Evolutionary conservation across 257 asterid species (phyloP).

Genomic region (Solanum chilense): DNA sequence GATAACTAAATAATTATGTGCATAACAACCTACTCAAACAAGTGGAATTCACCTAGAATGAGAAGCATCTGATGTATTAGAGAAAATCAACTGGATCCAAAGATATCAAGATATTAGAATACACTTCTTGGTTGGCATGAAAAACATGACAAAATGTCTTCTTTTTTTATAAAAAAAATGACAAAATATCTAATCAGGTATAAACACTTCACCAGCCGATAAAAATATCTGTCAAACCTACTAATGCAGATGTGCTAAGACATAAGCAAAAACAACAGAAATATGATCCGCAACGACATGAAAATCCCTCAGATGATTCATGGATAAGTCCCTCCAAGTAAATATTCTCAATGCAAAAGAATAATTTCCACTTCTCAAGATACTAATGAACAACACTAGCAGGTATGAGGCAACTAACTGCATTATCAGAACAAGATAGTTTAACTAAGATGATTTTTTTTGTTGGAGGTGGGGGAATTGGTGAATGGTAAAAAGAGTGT

Average conservation of each 20-base stretch:
- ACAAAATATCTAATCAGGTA: neutral
- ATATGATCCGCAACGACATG: neutral
- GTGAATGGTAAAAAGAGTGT: neutral
- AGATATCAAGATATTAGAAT: neutral
- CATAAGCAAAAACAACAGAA: neutral
- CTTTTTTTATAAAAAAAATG: neutral
- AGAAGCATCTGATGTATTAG: neutral
- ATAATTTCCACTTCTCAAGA: neutral
- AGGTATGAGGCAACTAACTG: neutral
- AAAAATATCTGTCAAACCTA: neutral
- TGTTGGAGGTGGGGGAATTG: neutral
- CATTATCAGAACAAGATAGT: neutral
- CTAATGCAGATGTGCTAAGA: neutral
- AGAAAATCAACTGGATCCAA: neutral
- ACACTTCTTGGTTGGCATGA: neutral
- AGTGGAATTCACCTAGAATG: neutral
- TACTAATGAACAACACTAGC: neutral
- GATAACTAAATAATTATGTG: neutral
- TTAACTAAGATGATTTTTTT: neutral
- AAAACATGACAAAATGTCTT: neutral
- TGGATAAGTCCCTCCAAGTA: neutral
- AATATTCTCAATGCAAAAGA: neutral
- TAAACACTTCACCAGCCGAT: neutral
- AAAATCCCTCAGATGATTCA: neutral
- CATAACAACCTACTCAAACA: neutral